Conservation (phyloP, 805 yeast species). For the Kuraishia piskuri region DNA sequence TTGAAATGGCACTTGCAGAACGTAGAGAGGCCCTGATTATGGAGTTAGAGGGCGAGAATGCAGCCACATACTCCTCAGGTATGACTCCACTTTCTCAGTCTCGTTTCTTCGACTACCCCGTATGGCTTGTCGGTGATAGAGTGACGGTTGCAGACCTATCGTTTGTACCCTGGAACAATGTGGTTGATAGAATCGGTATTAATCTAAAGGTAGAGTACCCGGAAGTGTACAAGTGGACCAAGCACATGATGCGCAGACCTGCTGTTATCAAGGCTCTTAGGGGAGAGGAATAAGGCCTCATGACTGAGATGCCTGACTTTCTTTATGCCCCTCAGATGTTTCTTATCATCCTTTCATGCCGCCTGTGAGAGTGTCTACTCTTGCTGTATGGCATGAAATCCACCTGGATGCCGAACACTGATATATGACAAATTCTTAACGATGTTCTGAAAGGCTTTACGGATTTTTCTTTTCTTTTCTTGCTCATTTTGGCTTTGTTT, state of each 20-base stretch:
- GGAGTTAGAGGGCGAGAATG: slow-evolving; percentile 84
- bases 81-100: slow-evolving; percentile 81
- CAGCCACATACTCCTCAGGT: slow-evolving; percentile 81
- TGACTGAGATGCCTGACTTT: background rate
- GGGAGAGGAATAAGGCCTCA: slow-evolving; percentile 18
- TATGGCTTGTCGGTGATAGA: slow-evolving; percentile 87
- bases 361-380: background rate
- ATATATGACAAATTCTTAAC: background rate
- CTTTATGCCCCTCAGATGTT: background rate
- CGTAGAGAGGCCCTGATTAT: slow-evolving; percentile 81
- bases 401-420: background rate
- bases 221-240: slow-evolving; percentile 94
- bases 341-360: background rate
- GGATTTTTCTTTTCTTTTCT: background rate
- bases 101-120: slow-evolving; percentile 84
- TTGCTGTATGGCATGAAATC: background rate
- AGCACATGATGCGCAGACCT: slow-evolving; percentile 91
- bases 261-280: slow-evolving; percentile 82
- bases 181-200: slow-evolving; percentile 86
- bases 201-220: slow-evolving; percentile 84
- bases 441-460: background rate
- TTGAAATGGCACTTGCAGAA: slow-evolving; percentile 93
- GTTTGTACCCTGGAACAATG: slow-evolving; percentile 96
- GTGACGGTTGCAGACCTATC: slow-evolving; percentile 83
- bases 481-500: background rate